These are phyloP conservation scores for Pseudozyma sp. DNA, from an alignment of 1,284 basidiomycete genomes.

Conservation along the genomic window DNA sequence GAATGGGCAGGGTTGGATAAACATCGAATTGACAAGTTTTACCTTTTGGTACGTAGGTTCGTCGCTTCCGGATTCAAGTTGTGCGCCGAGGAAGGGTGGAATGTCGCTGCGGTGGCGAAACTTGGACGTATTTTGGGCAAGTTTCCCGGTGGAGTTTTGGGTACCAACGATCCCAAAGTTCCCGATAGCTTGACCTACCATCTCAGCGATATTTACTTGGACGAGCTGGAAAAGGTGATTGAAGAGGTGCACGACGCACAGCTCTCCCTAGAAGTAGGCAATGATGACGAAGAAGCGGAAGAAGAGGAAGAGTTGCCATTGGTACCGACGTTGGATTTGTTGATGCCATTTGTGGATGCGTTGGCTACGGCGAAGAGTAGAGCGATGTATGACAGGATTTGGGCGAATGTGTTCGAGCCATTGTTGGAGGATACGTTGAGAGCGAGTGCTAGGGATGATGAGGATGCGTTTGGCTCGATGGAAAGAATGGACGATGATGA, in stretches of 20 bases:
- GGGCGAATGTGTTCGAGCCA: slow-evolving; percentile 77
- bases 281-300: slow-evolving; percentile 6
- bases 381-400: slow-evolving; percentile 78
- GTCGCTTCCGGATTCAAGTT: slow-evolving; percentile 86
- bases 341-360: slow-evolving; percentile 78
- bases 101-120: slow-evolving; percentile 66
- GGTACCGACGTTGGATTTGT: slow-evolving; percentile 74
- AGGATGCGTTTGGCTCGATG: slow-evolving; percentile 10
- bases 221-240: slow-evolving; percentile 85
- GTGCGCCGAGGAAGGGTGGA: slow-evolving; percentile 80
- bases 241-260: slow-evolving; percentile 5
- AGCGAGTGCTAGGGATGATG: slow-evolving; percentile 16
- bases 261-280: too few relatives aligned
- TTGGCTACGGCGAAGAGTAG: slow-evolving; percentile 77
- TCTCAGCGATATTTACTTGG: slow-evolving; percentile 87
- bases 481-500: slow-evolving; percentile 15
- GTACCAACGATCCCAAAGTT: slow-evolving; percentile 75
- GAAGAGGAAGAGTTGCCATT: slow-evolving; percentile 31
- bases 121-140: slow-evolving; percentile 32
- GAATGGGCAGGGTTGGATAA: slow-evolving; percentile 95
- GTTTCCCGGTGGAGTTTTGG: slow-evolving; percentile 19
- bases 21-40: slow-evolving; percentile 86
- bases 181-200: slow-evolving; percentile 79
- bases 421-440: slow-evolving; percentile 69
- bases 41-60: slow-evolving; percentile 90